Percentiles rank a stretch among this genome's conserved stretches.
Conservation (phyloP, 2,329 filamentous ascomycete genomes). For the Knufia fluminis region DNA sequence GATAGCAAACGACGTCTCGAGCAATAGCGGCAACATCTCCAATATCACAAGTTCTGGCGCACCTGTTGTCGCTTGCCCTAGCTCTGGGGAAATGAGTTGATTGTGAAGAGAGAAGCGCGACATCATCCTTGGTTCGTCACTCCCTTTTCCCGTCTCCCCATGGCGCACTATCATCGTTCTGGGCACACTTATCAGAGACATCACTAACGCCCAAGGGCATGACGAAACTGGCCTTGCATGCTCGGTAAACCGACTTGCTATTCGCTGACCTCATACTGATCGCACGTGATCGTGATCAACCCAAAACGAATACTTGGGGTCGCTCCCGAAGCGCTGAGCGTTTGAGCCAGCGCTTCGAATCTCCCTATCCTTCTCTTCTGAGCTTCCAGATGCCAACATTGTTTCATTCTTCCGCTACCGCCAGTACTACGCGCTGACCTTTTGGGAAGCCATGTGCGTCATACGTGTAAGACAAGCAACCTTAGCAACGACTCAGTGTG, state of each 20-base stretch:
- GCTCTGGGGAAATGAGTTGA: not conserved
- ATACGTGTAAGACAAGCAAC: conserved; percentile 1
- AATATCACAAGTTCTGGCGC: not conserved
- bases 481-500: conserved; percentile 1
- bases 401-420: not conserved
- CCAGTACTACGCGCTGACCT: conserved; percentile 5
- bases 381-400: not conserved
- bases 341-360: conserved; percentile 6
- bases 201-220: not conserved
- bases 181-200: not conserved
- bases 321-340: not conserved
- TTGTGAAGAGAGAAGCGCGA: not conserved
- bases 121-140: not conserved
- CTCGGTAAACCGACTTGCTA: not conserved
- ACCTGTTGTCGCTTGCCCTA: not conserved
- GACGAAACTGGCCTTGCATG: not conserved
- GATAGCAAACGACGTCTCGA: too few species aligned
- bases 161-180: too few species aligned
- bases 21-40: too few species aligned
- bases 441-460: conserved; percentile 7
- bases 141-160: not conserved
- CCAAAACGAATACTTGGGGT: not conserved
- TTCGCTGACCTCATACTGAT: not conserved
- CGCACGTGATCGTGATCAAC: not conserved
- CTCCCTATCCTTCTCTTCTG: not conserved